Evolutionary conservation across 2,329 filamentous ascomycete species (phyloP).

Genomic region (Zasmidium citrigriseum): DNA sequence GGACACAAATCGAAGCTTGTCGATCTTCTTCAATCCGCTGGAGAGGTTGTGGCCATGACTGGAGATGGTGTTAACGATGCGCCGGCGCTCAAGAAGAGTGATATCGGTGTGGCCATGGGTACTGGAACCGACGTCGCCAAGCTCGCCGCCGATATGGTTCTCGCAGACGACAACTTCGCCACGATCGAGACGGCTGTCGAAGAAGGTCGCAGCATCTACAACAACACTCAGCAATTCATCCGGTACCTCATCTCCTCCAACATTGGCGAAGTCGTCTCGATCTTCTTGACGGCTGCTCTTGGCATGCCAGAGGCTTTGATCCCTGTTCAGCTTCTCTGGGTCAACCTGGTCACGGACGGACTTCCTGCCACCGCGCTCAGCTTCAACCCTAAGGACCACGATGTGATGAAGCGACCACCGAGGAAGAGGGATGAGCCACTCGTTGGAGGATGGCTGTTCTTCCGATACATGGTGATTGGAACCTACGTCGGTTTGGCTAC

Average conservation of each 20-base stretch:
- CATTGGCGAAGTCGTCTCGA: constrained; percentile 98
- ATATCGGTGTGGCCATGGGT: constrained; percentile 99
- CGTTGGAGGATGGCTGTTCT: constrained; percentile 94
- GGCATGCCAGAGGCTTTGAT: constrained; percentile 98
- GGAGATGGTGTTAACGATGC: constrained; percentile 98
- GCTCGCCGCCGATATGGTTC: constrained; percentile 96
- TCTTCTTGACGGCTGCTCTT: constrained; percentile 93
- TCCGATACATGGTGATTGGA: constrained; percentile 95
- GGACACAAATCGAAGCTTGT: constrained; percentile 97
- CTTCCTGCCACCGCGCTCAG: constrained; percentile 93
- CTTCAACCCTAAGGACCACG: constrained; percentile 98
- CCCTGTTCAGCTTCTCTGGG: constrained; percentile 96
- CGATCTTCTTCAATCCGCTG: constrained; percentile 87
- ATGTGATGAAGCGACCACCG: constrained; percentile 92
- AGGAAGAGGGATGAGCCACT: constrained; percentile 90
- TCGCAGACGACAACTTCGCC: constrained; percentile 98
- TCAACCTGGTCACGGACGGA: constrained; percentile 96
- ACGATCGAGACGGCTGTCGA: constrained; percentile 96
- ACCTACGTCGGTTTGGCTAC: constrained; percentile 93
- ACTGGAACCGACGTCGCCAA: constrained; percentile 97
- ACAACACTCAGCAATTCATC: constrained; percentile 99
- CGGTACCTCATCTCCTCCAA: constrained; percentile 98
- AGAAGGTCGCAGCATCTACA: constrained; percentile 97
- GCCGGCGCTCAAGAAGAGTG: constrained; percentile 94
- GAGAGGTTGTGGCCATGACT: constrained; percentile 98